Percentiles rank a stretch among this genome's conserved stretches.
Evolutionary conservation across 192 early-diverging fungal species (phyloP).

Genomic region (Anaeromyces robustus): DNA sequence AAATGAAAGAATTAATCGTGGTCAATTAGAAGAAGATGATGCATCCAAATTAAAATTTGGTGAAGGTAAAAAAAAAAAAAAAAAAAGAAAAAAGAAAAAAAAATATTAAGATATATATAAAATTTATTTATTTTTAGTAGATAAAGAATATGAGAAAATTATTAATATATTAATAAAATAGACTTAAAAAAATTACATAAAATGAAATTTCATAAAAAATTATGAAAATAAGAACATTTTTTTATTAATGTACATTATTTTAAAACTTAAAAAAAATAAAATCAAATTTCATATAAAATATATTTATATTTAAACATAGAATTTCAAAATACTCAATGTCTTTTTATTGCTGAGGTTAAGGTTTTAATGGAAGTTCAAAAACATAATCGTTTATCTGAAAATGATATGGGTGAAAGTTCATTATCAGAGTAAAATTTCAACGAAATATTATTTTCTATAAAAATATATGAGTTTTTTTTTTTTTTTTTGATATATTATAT

Average conservation of each 20-base stretch:
- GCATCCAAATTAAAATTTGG: slow-evolving; percentile 42
- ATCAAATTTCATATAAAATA: not conserved
- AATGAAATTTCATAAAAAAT: no score
- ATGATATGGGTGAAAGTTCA: not conserved
- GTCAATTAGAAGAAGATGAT: slow-evolving; percentile 43
- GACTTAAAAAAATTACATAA: no score
- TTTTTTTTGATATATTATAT: no score
- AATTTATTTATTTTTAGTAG: no score
- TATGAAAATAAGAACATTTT: no score
- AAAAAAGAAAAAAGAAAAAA: not conserved
- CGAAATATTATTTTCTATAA: not conserved
- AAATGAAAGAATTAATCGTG: slow-evolving; percentile 13
- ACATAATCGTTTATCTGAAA: slow-evolving; percentile 11
- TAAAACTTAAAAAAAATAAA: not conserved
- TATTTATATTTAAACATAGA: slow-evolving; percentile 11
- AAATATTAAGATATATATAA: slow-evolving; percentile 3
- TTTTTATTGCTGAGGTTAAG: slow-evolving; percentile 54
- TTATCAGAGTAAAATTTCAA: not conserved
- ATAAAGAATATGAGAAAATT: no score
- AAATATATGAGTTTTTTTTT: no score
- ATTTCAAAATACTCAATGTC: slow-evolving; percentile 53
- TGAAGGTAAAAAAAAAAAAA: slow-evolving; percentile 18
- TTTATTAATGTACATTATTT: slow-evolving; percentile 2
- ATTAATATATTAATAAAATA: no score
- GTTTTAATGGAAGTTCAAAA: slow-evolving; percentile 52